Evolutionary conservation across 2,329 filamentous ascomycete genomes (phyloP).

Genomic region (Stenocarpella maydis): DNA sequence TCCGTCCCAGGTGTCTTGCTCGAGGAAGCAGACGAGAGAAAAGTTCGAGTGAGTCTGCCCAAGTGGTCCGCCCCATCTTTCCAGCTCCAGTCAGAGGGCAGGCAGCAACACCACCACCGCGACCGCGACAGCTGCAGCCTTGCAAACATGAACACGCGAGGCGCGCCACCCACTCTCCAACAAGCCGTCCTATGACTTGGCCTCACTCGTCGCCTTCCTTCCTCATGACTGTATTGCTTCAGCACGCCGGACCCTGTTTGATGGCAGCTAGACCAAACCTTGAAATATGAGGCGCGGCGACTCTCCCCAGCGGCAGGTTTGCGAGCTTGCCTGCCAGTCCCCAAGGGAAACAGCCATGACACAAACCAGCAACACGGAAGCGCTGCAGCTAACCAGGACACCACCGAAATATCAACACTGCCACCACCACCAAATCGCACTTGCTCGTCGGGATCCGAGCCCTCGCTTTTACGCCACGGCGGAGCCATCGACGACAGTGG

Average conservation of each 20-base stretch:
- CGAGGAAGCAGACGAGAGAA: neutral
- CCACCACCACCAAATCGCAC: neutral
- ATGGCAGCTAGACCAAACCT: neutral
- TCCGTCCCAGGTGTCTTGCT: too few species aligned
- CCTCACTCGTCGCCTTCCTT: neutral
- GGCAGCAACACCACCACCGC: too few species aligned
- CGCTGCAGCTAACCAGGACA: neutral
- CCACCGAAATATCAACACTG: neutral
- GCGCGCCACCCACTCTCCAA: neutral
- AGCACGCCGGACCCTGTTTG: neutral
- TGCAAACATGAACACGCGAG: neutral
- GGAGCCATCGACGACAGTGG: neutral
- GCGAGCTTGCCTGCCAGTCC: conserved; percentile 4
- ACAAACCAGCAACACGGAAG: neutral
- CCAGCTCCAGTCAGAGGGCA: neutral
- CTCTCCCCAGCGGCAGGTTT: neutral
- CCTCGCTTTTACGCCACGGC: neutral
- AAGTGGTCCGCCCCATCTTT: neutral
- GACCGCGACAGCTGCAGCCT: neutral
- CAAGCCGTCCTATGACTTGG: neutral
- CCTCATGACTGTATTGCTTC: neutral
- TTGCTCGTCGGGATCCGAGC: neutral
- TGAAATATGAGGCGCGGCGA: conserved; percentile 11
- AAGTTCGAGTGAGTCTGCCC: neutral
- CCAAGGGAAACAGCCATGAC: conserved; percentile 3